Percentiles rank a stretch among this genome's conserved stretches.
phyloP scores from a whole-genome alignment of 305 asterid genomes.

The Solanum hybrid region DNA sequence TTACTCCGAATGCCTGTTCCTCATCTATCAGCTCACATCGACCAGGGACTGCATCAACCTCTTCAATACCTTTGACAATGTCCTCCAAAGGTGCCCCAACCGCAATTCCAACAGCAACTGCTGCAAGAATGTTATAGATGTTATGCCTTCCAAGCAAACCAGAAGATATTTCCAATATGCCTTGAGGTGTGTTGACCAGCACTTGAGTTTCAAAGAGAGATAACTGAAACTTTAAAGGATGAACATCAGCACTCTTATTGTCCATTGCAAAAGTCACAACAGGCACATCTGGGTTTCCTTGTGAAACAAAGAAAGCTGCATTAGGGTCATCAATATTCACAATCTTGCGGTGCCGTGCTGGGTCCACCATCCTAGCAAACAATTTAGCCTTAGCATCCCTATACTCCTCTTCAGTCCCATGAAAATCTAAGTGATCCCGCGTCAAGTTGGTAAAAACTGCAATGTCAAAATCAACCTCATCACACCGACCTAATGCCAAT shows the following conservation, averaged over 20 bases:
- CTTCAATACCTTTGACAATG: conserved; percentile 92
- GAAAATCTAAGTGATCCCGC: conserved; percentile 62
- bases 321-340: conserved; percentile 80
- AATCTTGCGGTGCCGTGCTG: conserved; percentile 63
- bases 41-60: conserved; percentile 94
- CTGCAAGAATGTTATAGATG: conserved; percentile 84
- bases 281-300: conserved; percentile 74
- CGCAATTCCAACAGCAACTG: conserved; percentile 85
- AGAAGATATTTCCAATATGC: conserved; percentile 85
- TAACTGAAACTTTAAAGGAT: conserved; percentile 67
- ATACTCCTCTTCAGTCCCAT: conserved; percentile 62
- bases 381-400: conserved; percentile 56
- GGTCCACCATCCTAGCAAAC: conserved; percentile 79
- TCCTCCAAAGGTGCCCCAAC: conserved; percentile 97
- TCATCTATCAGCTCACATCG: conserved; percentile 95
- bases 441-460: conserved; percentile 78
- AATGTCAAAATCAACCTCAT: conserved; percentile 86
- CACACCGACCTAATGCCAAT: conserved; percentile 53
- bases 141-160: conserved; percentile 95
- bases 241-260: conserved; percentile 76
- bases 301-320: conserved; percentile 56
- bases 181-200: conserved; percentile 81
- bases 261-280: conserved; percentile 85
- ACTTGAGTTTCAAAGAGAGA: conserved; percentile 92
- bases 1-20: conserved; percentile 90